Base-by-base conservation (phyloP, 192 early-diverging fungal species). In the Coemansia sp. region DNA sequence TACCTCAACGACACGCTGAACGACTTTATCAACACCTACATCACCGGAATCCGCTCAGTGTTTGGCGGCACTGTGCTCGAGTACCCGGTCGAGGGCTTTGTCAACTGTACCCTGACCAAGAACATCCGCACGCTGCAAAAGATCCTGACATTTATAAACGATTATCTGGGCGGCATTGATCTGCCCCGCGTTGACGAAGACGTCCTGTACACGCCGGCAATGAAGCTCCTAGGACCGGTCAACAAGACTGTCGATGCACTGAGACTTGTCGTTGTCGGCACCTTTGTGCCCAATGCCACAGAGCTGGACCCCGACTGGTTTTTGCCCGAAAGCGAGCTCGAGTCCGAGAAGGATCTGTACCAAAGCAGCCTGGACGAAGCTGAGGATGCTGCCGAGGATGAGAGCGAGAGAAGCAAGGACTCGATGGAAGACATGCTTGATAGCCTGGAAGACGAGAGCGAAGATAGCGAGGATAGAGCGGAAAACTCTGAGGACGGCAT, bases 71-170 rank as follows among this genome's bases (percentile, higher is more conserved):
- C 67, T 0, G 68, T 68, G 4, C 63, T 83, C 3, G 50, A 71
- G 28, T 25, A 67, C 6, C 67, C 76, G 0, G 72, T 79, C 48
- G 73, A 79, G 66, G 82, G 77, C 22, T 48, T 83, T 2, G 70
- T 83, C 45, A 83, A 83, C 68, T 83, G 82, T 50, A 75, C 82
- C 25, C 51, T 83, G 58, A 76, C 77, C 30, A 73, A 73, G 64
- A 68, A 83, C 40, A 69, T 83, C 32, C 56, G 66, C 20, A 52
- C 76, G 1, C 31, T 83, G 1, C 69, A 75, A 28, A 75, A 71
- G 48, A 28, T 83, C 2, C 61, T 79, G 12, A 72, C 69, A 4
- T 83, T 67, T 60, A 31, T 83, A 61, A 61, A 75, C 40, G 70
- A 79, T 4, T 64, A 66, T 30, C 62, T 73, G 32, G 55, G 66